Evolutionary conservation across 352 stramenopile genomes (phyloP), one percentile per base, ranked within the genome.

Genomic region (Pythium aquatile): DNA sequence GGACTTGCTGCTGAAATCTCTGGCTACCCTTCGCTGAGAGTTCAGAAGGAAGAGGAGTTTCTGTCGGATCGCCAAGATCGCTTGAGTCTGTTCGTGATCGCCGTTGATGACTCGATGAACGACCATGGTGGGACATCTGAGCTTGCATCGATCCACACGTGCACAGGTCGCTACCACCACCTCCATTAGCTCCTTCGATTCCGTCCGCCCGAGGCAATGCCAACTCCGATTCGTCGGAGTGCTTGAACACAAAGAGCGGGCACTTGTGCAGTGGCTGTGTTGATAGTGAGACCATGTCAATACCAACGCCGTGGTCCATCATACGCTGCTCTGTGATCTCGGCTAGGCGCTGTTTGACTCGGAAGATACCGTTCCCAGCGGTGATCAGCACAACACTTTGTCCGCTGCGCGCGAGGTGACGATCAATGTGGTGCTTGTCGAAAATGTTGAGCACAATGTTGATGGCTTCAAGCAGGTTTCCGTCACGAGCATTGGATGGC

Each of bases 251-350:
- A 76, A 99, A 99, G 35, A 99, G 94, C 13, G 98, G 98, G 8
- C 95, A 97, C 49, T 98, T 97, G 76, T 99, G 97, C 8, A 99
- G 74, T 32, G 98, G 97, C 11, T 96, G 97, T 29, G 97, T 88
- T 3, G 94, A 88, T 13, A 78, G 97, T 33, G 93, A 98, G 33
- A 99, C 88, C 72, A 99, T 93, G 74, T 99, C 98, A 64, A 98
- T 99, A 37, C 98, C 98, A 65, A 99, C 99, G 47, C 97, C 98
- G 74, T 99, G 97, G 69, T 99, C 97, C 97, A 99, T 99, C 97
- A 99, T 99, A 32, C 98, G 83, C 78, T 99, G 97, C 65, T 99
- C 98, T 16, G 97, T 99, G 58, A 99, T 99, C 58, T 94, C 84
- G n/a, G 92, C 88, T 26, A 99, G 80, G 29, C 85, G 84, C 67